Base-by-base conservation (phyloP, 2,329 filamentous ascomycete genomes). In the Aspergillus fijiensis region DNA sequence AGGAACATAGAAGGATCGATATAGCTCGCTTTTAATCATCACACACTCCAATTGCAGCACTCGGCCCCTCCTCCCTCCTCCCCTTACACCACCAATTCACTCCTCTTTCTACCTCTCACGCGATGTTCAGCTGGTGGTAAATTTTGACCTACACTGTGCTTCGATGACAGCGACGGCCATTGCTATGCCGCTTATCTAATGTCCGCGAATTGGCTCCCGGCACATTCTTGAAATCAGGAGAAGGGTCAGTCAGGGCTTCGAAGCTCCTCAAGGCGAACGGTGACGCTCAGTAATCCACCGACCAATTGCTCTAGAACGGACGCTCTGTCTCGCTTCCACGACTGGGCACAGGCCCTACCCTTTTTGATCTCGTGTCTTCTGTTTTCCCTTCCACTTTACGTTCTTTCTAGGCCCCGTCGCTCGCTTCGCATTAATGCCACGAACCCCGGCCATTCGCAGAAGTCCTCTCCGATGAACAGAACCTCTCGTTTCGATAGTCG, bases 111-210 rank as follows among this genome's bases (percentile, higher is more conserved):
- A 39, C 52, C 48, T 55, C 58, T 63, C 58, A 58, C 63, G 58
- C 57, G 58, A 65, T 67, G 63, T 59, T 52, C 51, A 45, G 31
- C 49, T 59, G 54, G 54, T 66, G 62, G 65, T 60, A 60, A 58
- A 58, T 35, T 60, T 47, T 51, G 51, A 55, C 58, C 58, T 63
- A 56, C 55, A 56, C 25, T 48, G 33, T 49, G 35, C 51, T 19
- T 51, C 57, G 47, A 54, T 29, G 27, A 29, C 27, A 7, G 27
- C 27, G 27, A 27, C 50, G 27, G 35, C 35, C 55, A 45, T 29
- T 31, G 31, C 33, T 21, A 54, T 29, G 35, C 42, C 49, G 25
- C 53, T 2, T 51, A 50, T 25, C 29, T 16, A 49, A 29, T 49
- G 31, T 16, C n/a, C 27, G 21, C 23, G 19, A 23, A 49, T 51